Evolutionary conservation across 2,329 filamentous ascomycete species (phyloP), one percentile per base, ranked within the genome.

Genomic region (Berkeleyomyces basicola): DNA sequence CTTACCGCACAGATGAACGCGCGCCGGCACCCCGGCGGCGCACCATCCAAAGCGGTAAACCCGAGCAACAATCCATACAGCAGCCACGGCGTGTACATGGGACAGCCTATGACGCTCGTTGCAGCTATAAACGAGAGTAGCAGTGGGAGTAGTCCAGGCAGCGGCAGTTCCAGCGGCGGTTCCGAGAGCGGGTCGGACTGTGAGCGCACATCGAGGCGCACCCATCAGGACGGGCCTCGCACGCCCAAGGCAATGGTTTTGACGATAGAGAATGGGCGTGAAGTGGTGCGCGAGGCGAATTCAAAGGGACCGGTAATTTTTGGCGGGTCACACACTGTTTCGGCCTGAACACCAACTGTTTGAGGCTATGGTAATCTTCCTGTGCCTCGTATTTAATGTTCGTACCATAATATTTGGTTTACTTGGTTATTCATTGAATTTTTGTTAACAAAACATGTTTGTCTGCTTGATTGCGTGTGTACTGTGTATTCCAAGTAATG

Each of bases 241-340:
- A 72, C 71, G 0, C 70, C 71, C 0, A 71, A 67, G 36, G 70
- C 70, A 3, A 71, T 72, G 70, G 61, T 65, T 3, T 16, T 65
- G 7, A 42, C 66, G 14, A 59, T 59, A 6, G 65, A 65, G 2
- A 49, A 59, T 40, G 60, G 51, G 23, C 47, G 31, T n/a, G 58
- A 61, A 23, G 59, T 58, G 37, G 23, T 51, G 31, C 51, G 23
- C 36, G 59, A 61, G 39, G 42, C 16, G 11, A 23, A 46, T 10
- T 23, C 40, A n/a, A 23, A 14, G 14, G 31, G 39, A 16, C 63
- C 63, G 14, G n/a, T 60, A 5, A 64, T 64, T 16, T 43, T 64
- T 4, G 63, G 63, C 1, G 63, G 63, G 16, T 47, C 40, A 11
- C 63, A 64, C 58, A 58, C n/a, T 9, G 47, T 64, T 14, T 49